Percentiles rank a stretch among this genome's conserved stretches.
phyloP scores from a whole-genome alignment of 257 asterid genomes.

The Nemophila menziesii region DNA sequence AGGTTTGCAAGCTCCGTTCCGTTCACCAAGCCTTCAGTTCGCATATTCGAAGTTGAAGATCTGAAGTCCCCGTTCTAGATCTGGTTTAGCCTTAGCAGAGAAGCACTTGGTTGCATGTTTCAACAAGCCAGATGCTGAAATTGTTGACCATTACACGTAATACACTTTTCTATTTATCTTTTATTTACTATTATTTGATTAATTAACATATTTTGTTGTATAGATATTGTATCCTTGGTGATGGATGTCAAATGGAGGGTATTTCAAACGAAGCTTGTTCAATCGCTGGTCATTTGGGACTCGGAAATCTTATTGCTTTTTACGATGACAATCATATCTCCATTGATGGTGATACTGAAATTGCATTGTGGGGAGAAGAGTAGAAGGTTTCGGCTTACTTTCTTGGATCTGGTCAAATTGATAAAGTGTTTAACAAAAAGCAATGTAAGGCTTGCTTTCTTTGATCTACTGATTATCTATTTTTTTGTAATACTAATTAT shows the following conservation, averaged over 20 bases:
- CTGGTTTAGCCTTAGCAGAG: slow-evolving; percentile 76
- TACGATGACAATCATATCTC: slow-evolving; percentile 94
- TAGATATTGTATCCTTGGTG: slow-evolving; percentile 55
- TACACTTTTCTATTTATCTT: slow-evolving; percentile 5
- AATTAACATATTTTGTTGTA: slow-evolving; percentile 1
- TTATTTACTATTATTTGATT: slow-evolving; percentile 6
- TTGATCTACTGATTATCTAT: too few relatives aligned
- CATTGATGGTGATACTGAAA: slow-evolving; percentile 92
- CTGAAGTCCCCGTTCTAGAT: too few relatives aligned
- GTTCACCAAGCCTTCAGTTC: too few relatives aligned
- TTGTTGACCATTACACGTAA: slow-evolving; percentile 79
- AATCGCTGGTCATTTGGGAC: slow-evolving; percentile 98
- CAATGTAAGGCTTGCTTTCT: too few relatives aligned
- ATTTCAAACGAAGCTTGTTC: slow-evolving; percentile 82
- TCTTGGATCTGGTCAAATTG: too few relatives aligned
- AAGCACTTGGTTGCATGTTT: slow-evolving; percentile 70
- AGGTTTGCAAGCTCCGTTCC: too few relatives aligned
- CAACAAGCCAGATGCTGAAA: slow-evolving; percentile 56
- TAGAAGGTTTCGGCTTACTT: too few relatives aligned
- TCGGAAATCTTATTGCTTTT: slow-evolving; percentile 84
- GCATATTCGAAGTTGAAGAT: too few relatives aligned
- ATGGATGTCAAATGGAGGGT: slow-evolving; percentile 98
- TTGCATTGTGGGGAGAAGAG: too few relatives aligned
- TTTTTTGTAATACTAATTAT: too few relatives aligned
- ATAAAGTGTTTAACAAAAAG: too few relatives aligned